Base-by-base conservation (phyloP, 2,329 filamentous ascomycete genomes). In the Colletotrichum abscissum region DNA sequence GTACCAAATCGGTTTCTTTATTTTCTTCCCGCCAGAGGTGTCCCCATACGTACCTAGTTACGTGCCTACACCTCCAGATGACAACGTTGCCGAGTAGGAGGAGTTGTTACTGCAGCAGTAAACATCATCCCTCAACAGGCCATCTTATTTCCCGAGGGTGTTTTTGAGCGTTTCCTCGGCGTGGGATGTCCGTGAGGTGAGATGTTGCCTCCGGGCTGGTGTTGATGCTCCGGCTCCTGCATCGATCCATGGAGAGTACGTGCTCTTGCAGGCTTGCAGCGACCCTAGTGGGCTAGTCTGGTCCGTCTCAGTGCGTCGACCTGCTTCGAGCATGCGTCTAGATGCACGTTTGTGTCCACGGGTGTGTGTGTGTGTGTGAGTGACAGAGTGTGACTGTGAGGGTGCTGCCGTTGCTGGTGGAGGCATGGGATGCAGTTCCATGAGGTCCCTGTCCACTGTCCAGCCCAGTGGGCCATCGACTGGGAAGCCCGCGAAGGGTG, bases 201-300 rank as follows among this genome's bases (percentile, higher is more conserved):
- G 38, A 54, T 55, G 46, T 22, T 22, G 16, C 42, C 42, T 38
- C 49, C 30, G n/a, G 28, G 22, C 30, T 46, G 60, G 30, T 33
- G 55, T 38, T 73, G 59, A 62, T 68, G 54, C 63, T 26, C 28
- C 69, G 68, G 64, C 57, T 26, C 28, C 69, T 72, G 69, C 52
- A 72, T 57, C 65, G 59, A 72, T 72, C 55, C 55, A 64, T 64
- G 67, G 66, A 28, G 58, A 65, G 69, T 24, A 64, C 69, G 67
- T 73, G 70, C 70, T 73, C 30, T 63, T 65, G 67, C 70, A 70
- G 70, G 69, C 30, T 63, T 65, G 67, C 70, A 70, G 70, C 70
- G 55, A 35, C 70, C 70, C 67, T 70, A 73, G 70, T 70, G 46
- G 70, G 67, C 46, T 73, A 70, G 64, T 72, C 49, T 63, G 64